Evolutionary conservation across 495 filamentous ascomycete genomes (phyloP).

Genomic region (Aspergillus homomorphus): DNA sequence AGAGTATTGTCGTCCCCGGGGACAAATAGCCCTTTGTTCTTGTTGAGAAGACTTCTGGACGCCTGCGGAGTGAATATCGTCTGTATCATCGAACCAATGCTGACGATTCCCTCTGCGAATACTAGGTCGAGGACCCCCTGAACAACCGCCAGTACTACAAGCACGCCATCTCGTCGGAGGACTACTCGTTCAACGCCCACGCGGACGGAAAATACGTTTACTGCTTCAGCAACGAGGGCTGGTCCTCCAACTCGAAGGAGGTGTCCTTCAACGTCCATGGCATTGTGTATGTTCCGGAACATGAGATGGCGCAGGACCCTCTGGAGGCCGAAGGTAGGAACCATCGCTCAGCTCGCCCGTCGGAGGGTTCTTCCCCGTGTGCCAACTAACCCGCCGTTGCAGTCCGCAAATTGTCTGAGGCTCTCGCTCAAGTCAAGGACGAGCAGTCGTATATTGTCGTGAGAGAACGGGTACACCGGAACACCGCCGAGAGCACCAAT

Average conservation of each 20-base stretch:
- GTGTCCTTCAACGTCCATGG: conserved; percentile 99
- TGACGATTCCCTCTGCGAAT: conserved; percentile 13
- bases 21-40: neutral
- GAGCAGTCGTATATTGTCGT: conserved; percentile 97
- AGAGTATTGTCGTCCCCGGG: neutral
- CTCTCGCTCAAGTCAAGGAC: conserved; percentile 88
- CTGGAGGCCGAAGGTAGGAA: conserved; percentile 78
- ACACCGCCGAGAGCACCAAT: conserved; percentile 98
- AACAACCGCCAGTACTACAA: conserved; percentile 72
- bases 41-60: neutral
- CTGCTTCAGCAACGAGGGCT: conserved; percentile 99
- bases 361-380: neutral
- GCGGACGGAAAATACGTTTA: conserved; percentile 88
- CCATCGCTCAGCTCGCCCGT: neutral
- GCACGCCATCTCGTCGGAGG: conserved; percentile 77
- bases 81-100: conserved; percentile 2
- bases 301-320: conserved; percentile 79
- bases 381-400: conserved; percentile 18
- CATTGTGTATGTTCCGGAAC: conserved; percentile 93
- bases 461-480: conserved; percentile 90
- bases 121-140: conserved; percentile 75
- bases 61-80: neutral
- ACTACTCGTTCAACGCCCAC: conserved; percentile 85
- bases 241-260: conserved; percentile 87
- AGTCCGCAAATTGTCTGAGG: conserved; percentile 83